A percentile compares a stretch with the other conserved stretches of the same genome.
Evolutionary conservation across 2,329 filamentous ascomycete genomes (phyloP).

Genomic region (Lasiodiplodia citricola): DNA sequence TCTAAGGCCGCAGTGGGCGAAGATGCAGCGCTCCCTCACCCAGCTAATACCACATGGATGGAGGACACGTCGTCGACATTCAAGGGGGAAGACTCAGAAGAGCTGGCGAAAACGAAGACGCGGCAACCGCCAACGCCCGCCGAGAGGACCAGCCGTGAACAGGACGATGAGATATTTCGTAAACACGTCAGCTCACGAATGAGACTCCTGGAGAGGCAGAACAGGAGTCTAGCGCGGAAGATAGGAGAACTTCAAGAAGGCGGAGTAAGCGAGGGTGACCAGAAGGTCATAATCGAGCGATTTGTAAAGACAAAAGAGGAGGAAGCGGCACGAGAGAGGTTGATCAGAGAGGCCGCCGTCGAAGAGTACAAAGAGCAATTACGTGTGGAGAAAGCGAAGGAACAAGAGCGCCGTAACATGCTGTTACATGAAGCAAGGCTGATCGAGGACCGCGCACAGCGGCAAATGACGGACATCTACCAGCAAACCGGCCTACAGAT

Average conservation of each 20-base stretch:
- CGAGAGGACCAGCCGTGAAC: not conserved
- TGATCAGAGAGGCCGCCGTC: not conserved
- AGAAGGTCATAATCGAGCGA: not conserved
- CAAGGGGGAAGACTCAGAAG: not conserved
- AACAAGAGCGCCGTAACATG: not conserved
- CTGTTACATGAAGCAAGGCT: not conserved
- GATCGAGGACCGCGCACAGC: constrained; percentile 3
- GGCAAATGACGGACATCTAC: constrained; percentile 8
- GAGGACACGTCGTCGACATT: not conserved
- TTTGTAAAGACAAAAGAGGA: not conserved
- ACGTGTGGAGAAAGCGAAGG: not conserved
- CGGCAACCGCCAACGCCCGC: not conserved
- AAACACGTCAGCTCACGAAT: not conserved
- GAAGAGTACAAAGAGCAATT: not conserved
- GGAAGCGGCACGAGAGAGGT: not conserved
- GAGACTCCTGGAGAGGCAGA: not conserved
- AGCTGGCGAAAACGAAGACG: not conserved
- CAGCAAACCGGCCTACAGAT: constrained; percentile 1
- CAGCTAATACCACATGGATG: not conserved
- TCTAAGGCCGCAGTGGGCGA: not conserved
- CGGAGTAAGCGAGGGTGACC: not conserved
- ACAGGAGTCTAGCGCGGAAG: not conserved
- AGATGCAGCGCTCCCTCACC: not conserved
- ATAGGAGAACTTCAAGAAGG: not conserved
- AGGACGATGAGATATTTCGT: not conserved